phyloP scores from a whole-genome alignment of 352 stramenopile genomes.

The Phytopythium chamaehyphon region DNA sequence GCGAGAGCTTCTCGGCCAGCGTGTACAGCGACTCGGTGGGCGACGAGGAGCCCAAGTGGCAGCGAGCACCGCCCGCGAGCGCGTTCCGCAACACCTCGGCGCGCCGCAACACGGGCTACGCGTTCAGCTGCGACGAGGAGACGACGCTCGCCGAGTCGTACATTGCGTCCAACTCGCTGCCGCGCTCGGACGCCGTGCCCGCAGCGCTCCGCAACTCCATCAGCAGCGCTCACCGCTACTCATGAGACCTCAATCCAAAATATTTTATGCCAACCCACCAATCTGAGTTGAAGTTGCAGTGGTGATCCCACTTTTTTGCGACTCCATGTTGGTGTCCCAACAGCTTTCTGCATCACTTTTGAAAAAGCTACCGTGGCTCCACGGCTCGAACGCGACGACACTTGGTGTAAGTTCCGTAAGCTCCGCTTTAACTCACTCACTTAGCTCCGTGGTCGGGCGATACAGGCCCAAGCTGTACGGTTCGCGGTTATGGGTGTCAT shows the following conservation, averaged over 20 bases:
- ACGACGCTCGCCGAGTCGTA: slow-evolving; percentile 81
- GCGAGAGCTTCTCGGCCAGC: slow-evolving; percentile 56
- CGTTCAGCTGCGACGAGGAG: slow-evolving; percentile 83
- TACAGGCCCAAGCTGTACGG: no score
- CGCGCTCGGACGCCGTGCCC: slow-evolving; percentile 58
- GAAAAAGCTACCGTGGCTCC: no score
- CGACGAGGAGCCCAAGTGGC: slow-evolving; percentile 36
- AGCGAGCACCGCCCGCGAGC: slow-evolving; percentile 30
- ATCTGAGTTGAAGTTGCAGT: background rate
- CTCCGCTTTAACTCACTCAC: no score
- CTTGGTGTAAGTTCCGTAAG: no score
- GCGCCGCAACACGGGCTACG: slow-evolving; percentile 67
- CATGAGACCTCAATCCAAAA: background rate
- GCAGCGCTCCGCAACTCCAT: slow-evolving; percentile 60
- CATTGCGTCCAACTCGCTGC: slow-evolving; percentile 76
- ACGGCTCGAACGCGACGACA: no score
- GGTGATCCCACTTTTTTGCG: no score
- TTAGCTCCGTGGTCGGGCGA: no score
- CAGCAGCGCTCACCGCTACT: slow-evolving; percentile 6
- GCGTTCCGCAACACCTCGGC: slow-evolving; percentile 28
- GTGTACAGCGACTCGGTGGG: slow-evolving; percentile 56
- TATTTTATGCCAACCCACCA: background rate
- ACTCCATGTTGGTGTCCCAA: no score
- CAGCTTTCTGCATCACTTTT: no score
- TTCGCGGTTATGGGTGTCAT: no score